Base-by-base conservation (phyloP, 257 asterid species). In the Cynanchum wilfordii region DNA sequence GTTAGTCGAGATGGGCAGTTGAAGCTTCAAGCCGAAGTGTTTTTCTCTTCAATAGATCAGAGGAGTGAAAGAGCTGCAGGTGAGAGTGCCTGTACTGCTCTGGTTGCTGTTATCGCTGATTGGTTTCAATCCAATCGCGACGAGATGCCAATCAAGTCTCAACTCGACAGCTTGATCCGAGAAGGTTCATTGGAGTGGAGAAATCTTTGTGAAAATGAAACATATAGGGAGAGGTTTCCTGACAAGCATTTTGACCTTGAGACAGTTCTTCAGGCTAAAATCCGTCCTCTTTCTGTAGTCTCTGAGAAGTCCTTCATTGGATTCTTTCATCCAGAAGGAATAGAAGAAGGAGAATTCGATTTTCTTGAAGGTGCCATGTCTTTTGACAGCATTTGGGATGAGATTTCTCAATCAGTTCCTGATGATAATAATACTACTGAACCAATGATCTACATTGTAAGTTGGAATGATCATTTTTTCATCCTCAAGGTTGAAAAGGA, bases 201-300 rank as follows among this genome's bases (percentile, higher is more conserved):
- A 73, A 89, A 86, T 59, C 96, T 92, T 20, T 92, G 97, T 30
- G 92, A 84, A 59, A 83, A 89, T 10, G 85, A 81, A 63, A 77
- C 76, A 11, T 89, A 87, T 59, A 73, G 24, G 68, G 93, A 82
- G 57, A 79, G 82, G 36, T 92, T 92, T 77, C 92, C 96, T 0
- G 97, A 92, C 84, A 92, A 87, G 80, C 97, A 92, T 85, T 92
- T 92, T 42, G 97, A 92, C 67, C 96, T 92, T 0, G 97, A 92
- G 72, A 89, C 97, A 0, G 89, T 92, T 56, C 74, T 92, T 38
- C 85, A 82, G 79, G 92, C 96, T 7, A 78, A 82, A 84, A 81
- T 88, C 4, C 90, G 94, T 42, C 87, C 88, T 0, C 87, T 92
- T 13, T 75, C 86, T 12, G 87, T 92, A 20, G 82, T 81, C 22